Percentiles rank a stretch among this genome's conserved stretches.
Conservation (phyloP, 2,329 filamentous ascomycete species). For the Fusarium cyanostomum region DNA sequence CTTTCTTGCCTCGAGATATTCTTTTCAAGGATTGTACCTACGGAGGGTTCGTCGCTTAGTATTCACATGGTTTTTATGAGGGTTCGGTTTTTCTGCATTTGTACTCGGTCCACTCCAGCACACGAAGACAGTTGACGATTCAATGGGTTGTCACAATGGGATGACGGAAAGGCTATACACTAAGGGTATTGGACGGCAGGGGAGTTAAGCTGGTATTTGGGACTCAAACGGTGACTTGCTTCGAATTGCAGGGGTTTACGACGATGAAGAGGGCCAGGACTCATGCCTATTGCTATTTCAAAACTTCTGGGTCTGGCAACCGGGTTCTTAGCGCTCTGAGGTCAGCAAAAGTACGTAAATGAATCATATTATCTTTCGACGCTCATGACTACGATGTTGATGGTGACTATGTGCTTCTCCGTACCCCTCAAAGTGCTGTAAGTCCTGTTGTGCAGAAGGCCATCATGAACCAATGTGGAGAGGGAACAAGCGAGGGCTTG, state of each 20-base stretch:
- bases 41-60: not conserved
- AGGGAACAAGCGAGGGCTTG: not conserved
- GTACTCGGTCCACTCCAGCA: not conserved
- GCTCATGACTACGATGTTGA: not conserved
- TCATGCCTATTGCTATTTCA: slow-evolving; percentile 11
- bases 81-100: slow-evolving; percentile 8
- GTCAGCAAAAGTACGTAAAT: slow-evolving; percentile 7
- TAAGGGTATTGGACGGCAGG: not conserved
- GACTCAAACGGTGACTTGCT: slow-evolving; percentile 9
- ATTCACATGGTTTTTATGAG: not conserved
- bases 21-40: not conserved
- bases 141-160: slow-evolving; percentile 13
- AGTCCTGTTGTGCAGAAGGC: no score
- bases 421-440: no score
- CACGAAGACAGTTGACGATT: slow-evolving; percentile 14
- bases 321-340: not conserved
- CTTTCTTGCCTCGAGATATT: not conserved
- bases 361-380: not conserved
- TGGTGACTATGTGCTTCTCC: not conserved
- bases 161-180: slow-evolving; percentile 2
- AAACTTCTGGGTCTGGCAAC: not conserved
- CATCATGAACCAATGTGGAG: not conserved
- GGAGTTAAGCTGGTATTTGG: slow-evolving; percentile 13
- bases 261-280: slow-evolving; percentile 18
- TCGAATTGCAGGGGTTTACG: slow-evolving; percentile 5